Percentiles rank a stretch among this genome's conserved stretches.
Conservation (phyloP, 1,284 basidiomycete genomes). For the Ceratobasidium sp. region DNA sequence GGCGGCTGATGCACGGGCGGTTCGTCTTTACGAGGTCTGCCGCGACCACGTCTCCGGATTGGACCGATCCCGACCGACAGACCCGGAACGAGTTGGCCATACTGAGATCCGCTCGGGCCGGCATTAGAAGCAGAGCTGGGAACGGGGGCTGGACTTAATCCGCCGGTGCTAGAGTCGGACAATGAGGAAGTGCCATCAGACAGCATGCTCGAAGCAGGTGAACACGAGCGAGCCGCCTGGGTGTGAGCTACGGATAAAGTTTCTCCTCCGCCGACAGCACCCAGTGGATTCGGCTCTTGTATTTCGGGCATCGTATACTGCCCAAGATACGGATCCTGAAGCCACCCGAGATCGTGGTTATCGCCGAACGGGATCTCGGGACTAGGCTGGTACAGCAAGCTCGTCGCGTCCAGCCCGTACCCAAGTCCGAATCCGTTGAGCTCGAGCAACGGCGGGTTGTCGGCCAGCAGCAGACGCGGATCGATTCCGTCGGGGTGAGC, state of each 20-base stretch:
- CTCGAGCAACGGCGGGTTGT: not conserved
- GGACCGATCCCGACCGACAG: not conserved
- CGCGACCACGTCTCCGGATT: constrained; percentile 23
- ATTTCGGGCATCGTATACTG: constrained; percentile 29
- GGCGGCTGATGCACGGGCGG: constrained; percentile 33
- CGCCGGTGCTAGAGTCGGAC: not conserved
- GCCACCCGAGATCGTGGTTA: constrained; percentile 21
- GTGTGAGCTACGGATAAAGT: no score
- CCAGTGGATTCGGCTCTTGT: not conserved
- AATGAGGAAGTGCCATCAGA: constrained; percentile 9
- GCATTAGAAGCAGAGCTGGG: not conserved
- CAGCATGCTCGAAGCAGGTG: constrained; percentile 28
- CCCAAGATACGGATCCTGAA: constrained; percentile 27
- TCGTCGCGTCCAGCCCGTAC: not conserved
- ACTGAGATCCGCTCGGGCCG: constrained; percentile 15
- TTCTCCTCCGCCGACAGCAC: not conserved
- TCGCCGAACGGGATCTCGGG: constrained; percentile 11
- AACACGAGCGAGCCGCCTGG: constrained; percentile 16
- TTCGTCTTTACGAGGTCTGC: constrained; percentile 27
- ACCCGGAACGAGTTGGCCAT: not conserved
- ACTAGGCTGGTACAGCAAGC: not conserved
- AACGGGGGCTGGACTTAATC: not conserved
- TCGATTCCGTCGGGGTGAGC: constrained; percentile 3
- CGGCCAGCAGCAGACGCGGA: constrained; percentile 4
- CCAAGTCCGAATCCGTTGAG: not conserved